Conservation (phyloP, 2,329 filamentous ascomycete species). For the Fusarium decemcellulare region DNA sequence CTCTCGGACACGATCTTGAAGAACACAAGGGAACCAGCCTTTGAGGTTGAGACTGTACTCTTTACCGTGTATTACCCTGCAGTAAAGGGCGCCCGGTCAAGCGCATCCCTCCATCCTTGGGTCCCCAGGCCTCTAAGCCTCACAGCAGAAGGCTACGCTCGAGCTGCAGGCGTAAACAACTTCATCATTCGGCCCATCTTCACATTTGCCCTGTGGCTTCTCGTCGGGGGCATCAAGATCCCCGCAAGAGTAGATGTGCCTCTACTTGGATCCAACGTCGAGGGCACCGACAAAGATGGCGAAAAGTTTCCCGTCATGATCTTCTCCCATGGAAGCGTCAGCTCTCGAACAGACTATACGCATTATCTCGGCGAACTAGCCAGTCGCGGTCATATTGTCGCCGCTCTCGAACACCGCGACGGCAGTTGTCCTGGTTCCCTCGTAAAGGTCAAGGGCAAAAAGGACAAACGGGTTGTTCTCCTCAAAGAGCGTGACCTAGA, state of each 20-base stretch:
- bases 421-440: slow-evolving; percentile 63
- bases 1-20: slow-evolving; percentile 53
- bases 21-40: slow-evolving; percentile 55
- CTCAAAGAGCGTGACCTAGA: slow-evolving; percentile 54
- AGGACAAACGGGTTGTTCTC: slow-evolving; percentile 51
- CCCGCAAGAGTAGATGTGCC: slow-evolving; percentile 64
- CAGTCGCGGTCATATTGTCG: slow-evolving; percentile 64
- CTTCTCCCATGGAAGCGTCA: slow-evolving; percentile 68
- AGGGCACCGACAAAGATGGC: slow-evolving; percentile 20
- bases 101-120: slow-evolving; percentile 58
- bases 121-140: slow-evolving; percentile 59
- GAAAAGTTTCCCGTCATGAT: slow-evolving; percentile 60
- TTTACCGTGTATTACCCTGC: slow-evolving; percentile 66
- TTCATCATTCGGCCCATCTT: slow-evolving; percentile 59
- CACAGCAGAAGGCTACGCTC: slow-evolving; percentile 62
- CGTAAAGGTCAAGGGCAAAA: slow-evolving; percentile 51
- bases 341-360: slow-evolving; percentile 66
- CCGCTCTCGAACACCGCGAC: slow-evolving; percentile 66
- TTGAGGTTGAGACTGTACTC: slow-evolving; percentile 62
- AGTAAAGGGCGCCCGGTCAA: slow-evolving; percentile 44
- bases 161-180: slow-evolving; percentile 60
- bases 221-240: slow-evolving; percentile 62
- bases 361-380: slow-evolving; percentile 66
- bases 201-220: slow-evolving; percentile 56
- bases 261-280: slow-evolving; percentile 48